Conservation (phyloP, 805 yeast species). For the Blastobotrys chiropterorum region DNA sequence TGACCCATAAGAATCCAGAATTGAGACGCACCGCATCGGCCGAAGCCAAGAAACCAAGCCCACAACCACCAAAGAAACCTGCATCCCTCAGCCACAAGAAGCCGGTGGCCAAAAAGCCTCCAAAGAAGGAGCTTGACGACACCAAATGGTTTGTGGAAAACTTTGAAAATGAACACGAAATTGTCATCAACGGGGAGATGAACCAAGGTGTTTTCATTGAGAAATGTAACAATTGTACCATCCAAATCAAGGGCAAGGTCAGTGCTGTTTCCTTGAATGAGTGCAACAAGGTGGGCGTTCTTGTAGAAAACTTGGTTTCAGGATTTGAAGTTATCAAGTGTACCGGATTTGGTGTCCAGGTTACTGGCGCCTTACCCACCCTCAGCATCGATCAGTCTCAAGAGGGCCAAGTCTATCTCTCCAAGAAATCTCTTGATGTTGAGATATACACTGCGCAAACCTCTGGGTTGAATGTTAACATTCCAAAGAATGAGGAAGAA, state of each 20-base stretch:
- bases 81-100: conserved; percentile 40
- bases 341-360: conserved; percentile 74
- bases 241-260: conserved; percentile 85
- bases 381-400: conserved; percentile 85
- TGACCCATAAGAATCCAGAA: conserved; percentile 89
- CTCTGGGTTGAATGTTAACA: conserved; percentile 77
- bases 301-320: conserved; percentile 78
- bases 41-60: conserved; percentile 45
- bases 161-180: conserved; percentile 55
- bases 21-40: conserved; percentile 53
- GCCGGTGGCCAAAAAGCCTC: conserved; percentile 39
- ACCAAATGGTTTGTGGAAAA: conserved; percentile 88
- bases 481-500: conserved; percentile 62
- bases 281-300: conserved; percentile 65
- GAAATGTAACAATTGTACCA: conserved; percentile 62
- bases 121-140: conserved; percentile 67
- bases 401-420: conserved; percentile 74
- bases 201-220: conserved; percentile 88
- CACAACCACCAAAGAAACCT: conserved; percentile 83
- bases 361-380: conserved; percentile 74
- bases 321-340: conserved; percentile 86
- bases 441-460: conserved; percentile 81
- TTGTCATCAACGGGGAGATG: conserved; percentile 73
- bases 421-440: conserved; percentile 61
- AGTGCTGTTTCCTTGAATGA: conserved; percentile 79